Percentiles rank a stretch among this genome's conserved stretches.
Evolutionary conservation across 257 asterid genomes (phyloP).

Genomic region (Phtheirospermum japonicum): DNA sequence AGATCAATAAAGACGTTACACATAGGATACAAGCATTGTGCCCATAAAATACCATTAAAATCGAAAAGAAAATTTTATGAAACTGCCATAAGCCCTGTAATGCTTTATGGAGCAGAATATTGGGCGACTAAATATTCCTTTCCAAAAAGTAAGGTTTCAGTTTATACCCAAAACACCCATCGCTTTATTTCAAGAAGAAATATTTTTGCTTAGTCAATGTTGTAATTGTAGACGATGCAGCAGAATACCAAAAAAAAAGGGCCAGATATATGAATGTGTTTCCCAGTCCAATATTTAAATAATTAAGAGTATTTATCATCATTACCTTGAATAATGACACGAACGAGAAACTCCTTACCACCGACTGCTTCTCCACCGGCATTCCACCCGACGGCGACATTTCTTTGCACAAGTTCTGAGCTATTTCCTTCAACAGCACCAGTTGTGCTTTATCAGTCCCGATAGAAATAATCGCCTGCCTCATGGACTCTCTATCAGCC

Average conservation of each 20-base stretch:
- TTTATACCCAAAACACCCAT: background rate
- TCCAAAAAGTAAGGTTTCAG: background rate
- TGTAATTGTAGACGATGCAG: constrained; percentile 9
- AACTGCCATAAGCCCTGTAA: no score
- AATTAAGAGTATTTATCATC: constrained; percentile 19
- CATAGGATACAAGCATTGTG: no score
- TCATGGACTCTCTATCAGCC: constrained; percentile 98
- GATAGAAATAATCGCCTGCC: constrained; percentile 81
- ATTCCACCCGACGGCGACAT: constrained; percentile 54
- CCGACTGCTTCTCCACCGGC: constrained; percentile 54
- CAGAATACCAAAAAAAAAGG: constrained; percentile 9
- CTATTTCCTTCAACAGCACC: constrained; percentile 86
- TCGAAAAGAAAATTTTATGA: no score
- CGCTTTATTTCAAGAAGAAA: background rate
- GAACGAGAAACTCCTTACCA: constrained; percentile 43
- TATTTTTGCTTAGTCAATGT: constrained; percentile 6
- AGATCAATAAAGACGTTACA: background rate
- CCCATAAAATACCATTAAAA: no score
- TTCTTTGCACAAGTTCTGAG: constrained; percentile 84
- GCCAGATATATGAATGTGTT: constrained; percentile 3
- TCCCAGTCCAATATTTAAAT: constrained; percentile 12
- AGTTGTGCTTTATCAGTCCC: constrained; percentile 96
- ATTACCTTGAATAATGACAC: constrained; percentile 70
- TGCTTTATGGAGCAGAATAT: no score
- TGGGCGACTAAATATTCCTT: no score